phyloP scores from a whole-genome alignment of 83 land plant genomes.

The Picea abies region DNA sequence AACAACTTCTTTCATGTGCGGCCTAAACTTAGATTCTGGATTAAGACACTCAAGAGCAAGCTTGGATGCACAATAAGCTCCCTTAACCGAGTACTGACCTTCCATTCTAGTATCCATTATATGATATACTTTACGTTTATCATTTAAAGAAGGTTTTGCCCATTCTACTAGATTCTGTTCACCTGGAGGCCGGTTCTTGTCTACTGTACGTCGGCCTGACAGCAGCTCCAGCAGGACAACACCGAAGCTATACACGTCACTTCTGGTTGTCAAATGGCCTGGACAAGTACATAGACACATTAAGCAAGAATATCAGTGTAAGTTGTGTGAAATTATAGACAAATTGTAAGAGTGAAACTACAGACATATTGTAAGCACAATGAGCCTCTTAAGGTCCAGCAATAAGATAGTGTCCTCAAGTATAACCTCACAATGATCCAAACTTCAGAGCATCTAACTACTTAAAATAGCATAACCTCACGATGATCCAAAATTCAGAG shows the following conservation, averaged over 20 bases:
- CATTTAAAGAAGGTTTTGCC: slow-evolving; percentile 9
- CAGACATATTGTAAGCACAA: neutral
- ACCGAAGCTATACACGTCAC: slow-evolving; percentile 19
- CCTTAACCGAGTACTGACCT: slow-evolving; percentile 15
- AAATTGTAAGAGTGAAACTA: neutral
- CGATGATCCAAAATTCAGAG: too few relatives aligned
- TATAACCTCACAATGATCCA: too few relatives aligned
- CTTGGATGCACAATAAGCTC: slow-evolving; percentile 1
- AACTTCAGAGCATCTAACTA: too few relatives aligned
- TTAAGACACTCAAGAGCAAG: slow-evolving; percentile 11
- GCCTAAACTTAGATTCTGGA: slow-evolving; percentile 5
- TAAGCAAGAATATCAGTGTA: neutral
- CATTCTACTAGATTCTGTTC: slow-evolving; percentile 17
- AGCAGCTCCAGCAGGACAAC: slow-evolving; percentile 19
- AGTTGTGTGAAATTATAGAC: neutral
- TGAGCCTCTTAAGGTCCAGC: neutral
- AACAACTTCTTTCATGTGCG: slow-evolving; percentile 13
- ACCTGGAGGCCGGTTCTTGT: slow-evolving; percentile 13
- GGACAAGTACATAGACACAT: neutral
- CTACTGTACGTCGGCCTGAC: slow-evolving; percentile 11
- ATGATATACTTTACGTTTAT: slow-evolving; percentile 10
- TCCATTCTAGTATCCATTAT: slow-evolving; percentile 13
- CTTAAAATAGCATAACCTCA: too few relatives aligned
- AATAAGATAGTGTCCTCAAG: too few relatives aligned
- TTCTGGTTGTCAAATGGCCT: slow-evolving; percentile 22